phyloP scores from a whole-genome alignment of 164 flowering plant species.

The Vitis cinerea region DNA sequence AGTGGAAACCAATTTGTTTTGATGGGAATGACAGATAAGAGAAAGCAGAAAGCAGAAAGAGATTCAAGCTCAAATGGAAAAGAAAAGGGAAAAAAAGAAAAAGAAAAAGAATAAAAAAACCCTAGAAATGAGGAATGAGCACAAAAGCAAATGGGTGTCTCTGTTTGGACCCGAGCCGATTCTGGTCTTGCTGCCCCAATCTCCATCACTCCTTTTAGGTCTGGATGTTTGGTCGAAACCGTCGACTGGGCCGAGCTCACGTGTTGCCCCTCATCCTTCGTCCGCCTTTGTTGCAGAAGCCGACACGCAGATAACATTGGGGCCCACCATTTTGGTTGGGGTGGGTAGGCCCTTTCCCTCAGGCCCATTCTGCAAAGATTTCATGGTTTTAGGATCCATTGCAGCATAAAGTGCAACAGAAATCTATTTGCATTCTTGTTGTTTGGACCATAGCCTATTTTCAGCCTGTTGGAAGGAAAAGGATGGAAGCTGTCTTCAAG shows the following conservation, averaged over 20 bases:
- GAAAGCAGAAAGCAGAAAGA: no score
- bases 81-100: background rate
- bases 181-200: constrained; percentile 4
- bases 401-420: no score
- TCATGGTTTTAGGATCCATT: no score
- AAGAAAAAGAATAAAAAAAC: background rate
- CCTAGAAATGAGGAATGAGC: background rate
- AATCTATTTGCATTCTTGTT: no score
- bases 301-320: constrained; percentile 9
- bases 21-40: no score
- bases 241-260: background rate
- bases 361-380: no score
- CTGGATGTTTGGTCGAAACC: background rate
- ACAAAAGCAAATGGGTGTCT: background rate
- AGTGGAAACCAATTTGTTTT: no score
- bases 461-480: no score
- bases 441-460: no score
- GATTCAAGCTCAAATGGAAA: no score
- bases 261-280: constrained; percentile 3
- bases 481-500: no score
- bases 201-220: constrained; percentile 5
- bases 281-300: constrained; percentile 6
- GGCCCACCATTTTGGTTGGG: background rate
- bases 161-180: constrained; percentile 12
- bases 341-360: no score